A percentile compares a stretch with the other conserved stretches of the same genome.
Evolutionary conservation across 805 yeast species (phyloP).

Genomic region (Clavispora carvajalis): DNA sequence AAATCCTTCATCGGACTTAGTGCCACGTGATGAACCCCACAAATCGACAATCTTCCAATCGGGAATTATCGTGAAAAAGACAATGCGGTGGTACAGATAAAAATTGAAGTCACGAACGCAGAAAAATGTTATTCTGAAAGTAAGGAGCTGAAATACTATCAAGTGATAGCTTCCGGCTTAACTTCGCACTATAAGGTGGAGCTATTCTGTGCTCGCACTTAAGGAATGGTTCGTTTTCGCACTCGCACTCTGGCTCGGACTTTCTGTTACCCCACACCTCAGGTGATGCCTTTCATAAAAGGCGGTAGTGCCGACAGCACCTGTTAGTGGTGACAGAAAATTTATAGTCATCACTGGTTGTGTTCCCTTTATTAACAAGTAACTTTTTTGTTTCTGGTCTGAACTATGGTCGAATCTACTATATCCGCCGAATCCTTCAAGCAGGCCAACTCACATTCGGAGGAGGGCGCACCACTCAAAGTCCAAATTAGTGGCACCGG

Average conservation of each 20-base stretch:
- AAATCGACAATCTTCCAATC: no score
- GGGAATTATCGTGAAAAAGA: no score
- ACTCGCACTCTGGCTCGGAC: not conserved
- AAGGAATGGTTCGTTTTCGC: not conserved
- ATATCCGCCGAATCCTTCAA: not conserved
- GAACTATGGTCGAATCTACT: not conserved
- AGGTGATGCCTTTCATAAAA: not conserved
- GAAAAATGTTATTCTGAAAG: no score
- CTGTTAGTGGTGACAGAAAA: no score
- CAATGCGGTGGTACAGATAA: no score
- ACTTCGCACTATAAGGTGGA: no score
- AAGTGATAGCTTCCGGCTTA: no score
- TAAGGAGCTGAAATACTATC: no score
- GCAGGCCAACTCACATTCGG: not conserved
- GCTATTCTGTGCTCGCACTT: not conserved
- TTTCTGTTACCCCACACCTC: not conserved
- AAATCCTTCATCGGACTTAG: not conserved
- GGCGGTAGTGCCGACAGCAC: not conserved
- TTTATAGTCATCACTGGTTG: no score
- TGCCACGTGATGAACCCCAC: conserved; percentile 1
- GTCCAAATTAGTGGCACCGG: conserved; percentile 27
- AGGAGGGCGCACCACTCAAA: conserved; percentile 2
- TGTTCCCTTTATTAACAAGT: no score
- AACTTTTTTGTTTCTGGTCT: not conserved
- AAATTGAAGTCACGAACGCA: no score